A percentile compares a stretch with the other conserved stretches of the same genome.
Conservation (phyloP, 257 asterid species). For the Salvia miltiorrhiza region DNA sequence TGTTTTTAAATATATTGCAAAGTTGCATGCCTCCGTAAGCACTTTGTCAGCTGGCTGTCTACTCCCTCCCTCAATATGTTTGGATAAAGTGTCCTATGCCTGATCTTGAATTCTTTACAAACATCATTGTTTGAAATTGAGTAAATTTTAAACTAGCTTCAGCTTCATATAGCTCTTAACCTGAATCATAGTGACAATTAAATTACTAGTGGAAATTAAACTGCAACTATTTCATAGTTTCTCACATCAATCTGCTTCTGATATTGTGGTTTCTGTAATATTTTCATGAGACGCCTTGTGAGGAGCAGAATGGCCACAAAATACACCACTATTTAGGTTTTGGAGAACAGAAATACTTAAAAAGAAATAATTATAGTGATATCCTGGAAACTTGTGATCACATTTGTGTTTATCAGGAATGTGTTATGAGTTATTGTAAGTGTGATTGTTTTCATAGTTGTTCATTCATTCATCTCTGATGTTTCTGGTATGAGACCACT, state of each 20-base stretch:
- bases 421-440: not conserved
- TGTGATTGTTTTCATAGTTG: not conserved
- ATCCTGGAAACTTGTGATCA: not conserved
- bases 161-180: not conserved
- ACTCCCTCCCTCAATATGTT: not conserved
- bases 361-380: not conserved
- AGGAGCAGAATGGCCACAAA: not conserved
- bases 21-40: not conserved
- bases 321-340: not conserved
- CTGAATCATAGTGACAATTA: not conserved
- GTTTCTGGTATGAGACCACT: not conserved
- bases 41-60: not conserved
- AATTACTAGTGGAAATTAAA: not conserved
- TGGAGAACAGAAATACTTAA: not conserved
- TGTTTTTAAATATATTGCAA: not conserved
- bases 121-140: not conserved
- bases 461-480: slow-evolving; percentile 1
- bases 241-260: not conserved
- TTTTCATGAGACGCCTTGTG: not conserved
- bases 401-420: not conserved
- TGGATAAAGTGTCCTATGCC: not conserved
- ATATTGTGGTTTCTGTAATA: not conserved
- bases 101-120: slow-evolving; percentile 5
- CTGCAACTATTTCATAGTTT: not conserved
- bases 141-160: slow-evolving; percentile 1